Conservation (phyloP, 371 early-diverging fungal species). For the Nematocida ironsii region DNA sequence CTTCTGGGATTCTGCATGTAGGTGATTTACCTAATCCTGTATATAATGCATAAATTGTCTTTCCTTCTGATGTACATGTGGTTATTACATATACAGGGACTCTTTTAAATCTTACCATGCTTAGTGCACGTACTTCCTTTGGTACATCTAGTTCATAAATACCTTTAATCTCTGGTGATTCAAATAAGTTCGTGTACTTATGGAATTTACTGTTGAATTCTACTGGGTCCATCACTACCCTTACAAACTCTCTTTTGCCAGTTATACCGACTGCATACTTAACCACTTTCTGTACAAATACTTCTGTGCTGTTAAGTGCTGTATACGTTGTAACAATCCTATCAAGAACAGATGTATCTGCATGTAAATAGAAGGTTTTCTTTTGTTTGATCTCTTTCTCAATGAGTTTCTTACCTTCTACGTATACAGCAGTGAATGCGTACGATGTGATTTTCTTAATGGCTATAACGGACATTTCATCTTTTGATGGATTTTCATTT, state of each 20-base stretch:
- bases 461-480: background rate
- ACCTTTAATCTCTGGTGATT: constrained; percentile 19
- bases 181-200: constrained; percentile 36
- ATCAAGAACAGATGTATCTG: constrained; percentile 4
- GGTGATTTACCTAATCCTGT: background rate
- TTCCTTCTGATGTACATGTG: background rate
- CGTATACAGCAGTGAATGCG: background rate
- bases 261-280: background rate
- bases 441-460: background rate
- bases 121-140: background rate
- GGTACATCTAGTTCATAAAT: constrained; percentile 44
- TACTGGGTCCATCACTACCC: constrained; percentile 32
- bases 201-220: constrained; percentile 28
- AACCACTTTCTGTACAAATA: constrained; percentile 4
- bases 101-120: background rate
- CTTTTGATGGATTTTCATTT: background rate
- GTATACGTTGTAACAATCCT: background rate
- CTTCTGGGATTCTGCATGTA: background rate
- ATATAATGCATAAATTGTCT: constrained; percentile 7
- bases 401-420: background rate
- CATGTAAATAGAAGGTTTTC: constrained; percentile 49
- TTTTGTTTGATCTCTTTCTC: background rate
- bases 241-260: constrained; percentile 9
- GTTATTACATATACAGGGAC: constrained; percentile 11
- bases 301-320: background rate